Conservation (phyloP, 805 yeast species). For the Nakazawaea holstii region DNA sequence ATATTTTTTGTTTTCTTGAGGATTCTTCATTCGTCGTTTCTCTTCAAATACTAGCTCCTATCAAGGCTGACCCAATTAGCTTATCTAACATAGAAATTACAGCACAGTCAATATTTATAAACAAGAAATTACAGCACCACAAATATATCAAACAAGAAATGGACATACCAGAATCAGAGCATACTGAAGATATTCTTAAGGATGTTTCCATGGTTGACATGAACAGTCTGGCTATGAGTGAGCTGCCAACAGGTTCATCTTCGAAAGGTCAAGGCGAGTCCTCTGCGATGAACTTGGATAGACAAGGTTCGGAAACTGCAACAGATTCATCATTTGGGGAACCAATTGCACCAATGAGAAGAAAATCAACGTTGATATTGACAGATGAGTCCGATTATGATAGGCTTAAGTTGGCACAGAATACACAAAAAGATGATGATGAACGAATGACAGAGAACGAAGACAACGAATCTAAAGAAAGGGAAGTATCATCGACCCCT, state of each 20-base stretch:
- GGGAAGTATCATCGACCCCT: constrained; percentile 14
- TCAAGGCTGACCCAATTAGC: too few relatives aligned
- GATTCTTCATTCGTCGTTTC: too few relatives aligned
- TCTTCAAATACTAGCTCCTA: too few relatives aligned
- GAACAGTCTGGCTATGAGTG: constrained; percentile 7
- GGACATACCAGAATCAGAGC: constrained; percentile 10
- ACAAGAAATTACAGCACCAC: neutral
- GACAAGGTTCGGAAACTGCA: neutral
- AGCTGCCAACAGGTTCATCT: neutral
- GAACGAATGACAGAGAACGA: constrained; percentile 15
- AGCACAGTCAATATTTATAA: neutral
- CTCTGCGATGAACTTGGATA: constrained; percentile 14
- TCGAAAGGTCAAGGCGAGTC: neutral
- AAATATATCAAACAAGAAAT: neutral
- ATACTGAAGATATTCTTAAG: constrained; percentile 15
- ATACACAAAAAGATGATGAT: constrained; percentile 24
- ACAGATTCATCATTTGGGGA: constrained; percentile 9
- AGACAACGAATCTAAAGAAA: constrained; percentile 21
- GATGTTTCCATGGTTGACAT: constrained; percentile 32
- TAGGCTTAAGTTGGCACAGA: constrained; percentile 33
- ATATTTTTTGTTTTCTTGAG: too few relatives aligned
- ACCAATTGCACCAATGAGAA: constrained; percentile 30
- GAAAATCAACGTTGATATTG: constrained; percentile 68
- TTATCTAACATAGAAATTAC: neutral
- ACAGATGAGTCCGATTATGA: constrained; percentile 63